These are phyloP conservation scores for Mentha longifolia DNA, from an alignment of 257 asterid species.

Conservation along the genomic window DNA sequence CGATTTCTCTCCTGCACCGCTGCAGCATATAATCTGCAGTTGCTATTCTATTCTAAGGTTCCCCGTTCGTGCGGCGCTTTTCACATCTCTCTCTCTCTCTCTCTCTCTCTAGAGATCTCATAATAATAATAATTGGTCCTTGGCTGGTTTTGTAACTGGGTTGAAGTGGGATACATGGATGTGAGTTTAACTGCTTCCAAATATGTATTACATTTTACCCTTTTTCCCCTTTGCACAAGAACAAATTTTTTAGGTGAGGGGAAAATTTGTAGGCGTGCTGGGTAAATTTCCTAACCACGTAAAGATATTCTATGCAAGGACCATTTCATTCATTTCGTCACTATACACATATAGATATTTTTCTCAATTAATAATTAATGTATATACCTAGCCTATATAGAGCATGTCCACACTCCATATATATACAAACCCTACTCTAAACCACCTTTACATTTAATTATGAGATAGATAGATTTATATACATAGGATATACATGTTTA, in stretches of 20 bases:
- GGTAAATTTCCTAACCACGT: conserved; percentile 23
- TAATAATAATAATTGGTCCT: not conserved
- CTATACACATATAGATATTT: no score
- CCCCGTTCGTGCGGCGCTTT: conserved; percentile 51
- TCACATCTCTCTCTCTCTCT: conserved; percentile 25
- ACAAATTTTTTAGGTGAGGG: not conserved
- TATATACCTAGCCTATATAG: no score
- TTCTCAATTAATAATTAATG: no score
- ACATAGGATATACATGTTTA: no score
- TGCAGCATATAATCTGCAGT: conserved; percentile 9
- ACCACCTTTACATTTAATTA: no score
- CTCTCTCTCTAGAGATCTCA: not conserved
- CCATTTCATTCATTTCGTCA: not conserved
- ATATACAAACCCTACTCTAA: no score
- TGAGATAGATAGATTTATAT: no score
- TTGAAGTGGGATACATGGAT: no score
- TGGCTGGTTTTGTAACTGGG: not conserved
- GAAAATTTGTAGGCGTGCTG: conserved; percentile 32
- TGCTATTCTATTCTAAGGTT: conserved; percentile 35
- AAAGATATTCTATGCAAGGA: not conserved
- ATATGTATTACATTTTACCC: not conserved
- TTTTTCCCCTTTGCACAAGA: not conserved
- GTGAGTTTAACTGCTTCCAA: not conserved
- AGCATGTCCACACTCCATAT: no score
- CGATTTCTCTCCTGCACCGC: not conserved